Percentiles rank a stretch among this genome's conserved stretches.
phyloP scores from a whole-genome alignment of 2,329 filamentous ascomycete species.

The Triangularia verruculosa region DNA sequence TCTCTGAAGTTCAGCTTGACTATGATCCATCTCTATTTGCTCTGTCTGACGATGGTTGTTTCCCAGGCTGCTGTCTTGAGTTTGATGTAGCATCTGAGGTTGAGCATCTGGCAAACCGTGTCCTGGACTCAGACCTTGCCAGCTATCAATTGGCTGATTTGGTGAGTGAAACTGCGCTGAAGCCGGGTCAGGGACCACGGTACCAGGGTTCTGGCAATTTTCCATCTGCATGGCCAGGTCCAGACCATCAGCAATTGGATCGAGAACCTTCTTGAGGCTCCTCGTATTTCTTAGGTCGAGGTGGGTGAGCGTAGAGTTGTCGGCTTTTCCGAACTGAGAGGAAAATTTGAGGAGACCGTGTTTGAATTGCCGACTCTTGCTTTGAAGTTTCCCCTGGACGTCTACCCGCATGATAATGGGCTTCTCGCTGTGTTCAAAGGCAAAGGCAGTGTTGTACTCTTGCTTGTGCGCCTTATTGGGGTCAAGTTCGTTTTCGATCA shows the following conservation, averaged over 20 bases:
- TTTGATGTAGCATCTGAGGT: neutral
- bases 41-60: no score
- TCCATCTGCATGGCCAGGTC: constrained; percentile 14
- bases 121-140: neutral
- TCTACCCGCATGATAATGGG: constrained; percentile 21
- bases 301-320: constrained; percentile 12
- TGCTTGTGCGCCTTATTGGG: constrained; percentile 16
- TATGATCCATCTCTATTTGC: neutral
- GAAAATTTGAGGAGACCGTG: constrained; percentile 10
- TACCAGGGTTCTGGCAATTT: neutral
- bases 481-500: constrained; percentile 24
- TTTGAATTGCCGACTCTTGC: neutral
- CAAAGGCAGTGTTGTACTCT: constrained; percentile 22
- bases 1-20: neutral
- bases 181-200: constrained; percentile 5
- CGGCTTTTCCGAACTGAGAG: constrained; percentile 1
- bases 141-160: neutral
- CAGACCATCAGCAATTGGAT: constrained; percentile 5
- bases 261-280: constrained; percentile 1
- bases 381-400: constrained; percentile 21
- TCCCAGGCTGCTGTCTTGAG: neutral
- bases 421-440: constrained; percentile 21
- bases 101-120: neutral
- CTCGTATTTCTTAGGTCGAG: constrained; percentile 3
- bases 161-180: neutral